Conservation (phyloP, 2,329 filamentous ascomycete species). For the Sclerotiophoma versabilis region DNA sequence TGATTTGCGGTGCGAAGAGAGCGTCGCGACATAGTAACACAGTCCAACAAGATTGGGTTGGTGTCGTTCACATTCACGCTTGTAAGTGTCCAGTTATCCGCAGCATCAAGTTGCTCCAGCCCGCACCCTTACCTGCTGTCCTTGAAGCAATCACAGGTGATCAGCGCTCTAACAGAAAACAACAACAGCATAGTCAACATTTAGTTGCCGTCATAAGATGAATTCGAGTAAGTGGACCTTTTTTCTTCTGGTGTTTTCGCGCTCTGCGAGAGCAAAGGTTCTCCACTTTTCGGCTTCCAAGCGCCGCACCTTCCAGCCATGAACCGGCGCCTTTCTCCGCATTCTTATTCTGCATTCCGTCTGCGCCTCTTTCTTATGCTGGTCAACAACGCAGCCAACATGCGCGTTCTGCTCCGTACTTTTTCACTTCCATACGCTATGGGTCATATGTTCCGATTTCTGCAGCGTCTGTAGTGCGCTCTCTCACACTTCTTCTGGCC, state of each 20-base stretch:
- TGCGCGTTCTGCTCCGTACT: conserved; percentile 26
- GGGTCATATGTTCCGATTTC: conserved; percentile 33
- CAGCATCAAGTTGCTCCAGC: conserved; percentile 32
- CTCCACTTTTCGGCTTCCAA: conserved; percentile 30
- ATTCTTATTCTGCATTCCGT: conserved; percentile 47
- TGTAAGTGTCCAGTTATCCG: conserved; percentile 36
- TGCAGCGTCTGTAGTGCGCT: conserved; percentile 45
- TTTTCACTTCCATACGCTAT: conserved; percentile 42
- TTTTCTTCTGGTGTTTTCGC: conserved; percentile 29
- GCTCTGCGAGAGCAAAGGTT: conserved; percentile 35
- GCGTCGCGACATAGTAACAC: conserved; percentile 19
- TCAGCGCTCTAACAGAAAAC: background rate
- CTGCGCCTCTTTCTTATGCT: conserved; percentile 38
- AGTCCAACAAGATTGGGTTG: conserved; percentile 15
- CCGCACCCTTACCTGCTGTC: background rate
- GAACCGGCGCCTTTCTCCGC: conserved; percentile 48
- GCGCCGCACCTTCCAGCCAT: conserved; percentile 38
- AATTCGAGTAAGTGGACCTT: conserved; percentile 46
- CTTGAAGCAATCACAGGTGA: background rate
- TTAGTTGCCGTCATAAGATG: conserved; percentile 38
- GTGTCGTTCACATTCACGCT: conserved; percentile 38
- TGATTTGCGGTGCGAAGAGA: conserved; percentile 17
- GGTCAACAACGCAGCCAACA: conserved; percentile 36
- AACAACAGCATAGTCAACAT: background rate
- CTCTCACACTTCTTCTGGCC: conserved; percentile 40